Base-by-base conservation (phyloP, 495 filamentous ascomycete species). In the Hypoxylon lienhwacheense region DNA sequence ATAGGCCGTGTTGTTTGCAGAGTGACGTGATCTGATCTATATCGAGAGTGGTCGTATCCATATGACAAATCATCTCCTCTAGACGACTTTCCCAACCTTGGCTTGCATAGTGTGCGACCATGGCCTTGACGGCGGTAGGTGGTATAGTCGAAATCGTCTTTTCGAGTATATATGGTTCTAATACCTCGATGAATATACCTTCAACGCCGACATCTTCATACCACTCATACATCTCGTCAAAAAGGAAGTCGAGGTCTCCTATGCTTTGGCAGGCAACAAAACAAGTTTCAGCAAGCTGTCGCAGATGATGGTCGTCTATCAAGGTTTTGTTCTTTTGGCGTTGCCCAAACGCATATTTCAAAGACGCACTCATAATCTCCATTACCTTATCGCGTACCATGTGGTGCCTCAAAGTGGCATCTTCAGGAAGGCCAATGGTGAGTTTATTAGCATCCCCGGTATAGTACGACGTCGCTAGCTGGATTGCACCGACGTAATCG, bases 61-160 rank as follows among this genome's bases (percentile, higher is more conserved):
- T 83, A 40, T 91, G 84, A 59, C 95, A 97, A 15, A 98, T 86
- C 64, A 97, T 85, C 67, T 97, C 92, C 70, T 98, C 95, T n/a
- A 98, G 73, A 10, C 85, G 81, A 47, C 78, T 80, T 55, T 88
- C 83, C 40, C 81, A 78, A 26, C 87, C 86, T 54, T 82, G 85
- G 31, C 71, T 79, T 11, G 89, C 84, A 64, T 86, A 97, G 63
- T 93, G 83, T 7, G 78, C 77, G 24, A 97, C 87, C 58, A 97
- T 78, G 41, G 86, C 83, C 65, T 98, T 96, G 42, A 97, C 81
- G 12, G 91, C 87, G 3, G 78, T 81, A 1, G 93, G 90, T 25
- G 93, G 95, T 11, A 97, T 71, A 4, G 79, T 78, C 8, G 78
- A 83, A 48, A 96, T 83, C 26, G 84, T 82, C 32, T 84, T 83